Base-by-base conservation (phyloP, 257 asterid genomes). In the Solanum habrochaites region DNA sequence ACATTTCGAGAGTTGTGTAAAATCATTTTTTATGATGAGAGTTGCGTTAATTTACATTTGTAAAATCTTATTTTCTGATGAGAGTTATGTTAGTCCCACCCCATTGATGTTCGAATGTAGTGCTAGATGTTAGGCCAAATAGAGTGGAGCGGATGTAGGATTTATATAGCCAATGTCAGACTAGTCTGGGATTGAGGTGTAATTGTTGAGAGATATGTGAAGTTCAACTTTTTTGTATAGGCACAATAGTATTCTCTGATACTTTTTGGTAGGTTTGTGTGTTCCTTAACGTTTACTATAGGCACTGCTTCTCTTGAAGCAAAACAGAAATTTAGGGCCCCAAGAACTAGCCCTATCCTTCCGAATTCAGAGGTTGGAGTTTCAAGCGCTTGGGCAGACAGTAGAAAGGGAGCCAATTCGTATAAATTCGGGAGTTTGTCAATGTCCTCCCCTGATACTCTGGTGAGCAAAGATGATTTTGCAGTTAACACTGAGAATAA, bases 221-320 rank as follows among this genome's bases (percentile, higher is more conserved):
- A 39, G 58, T 74, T 74, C 47, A 72, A 74, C 13, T 40, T 39
- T 74, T 74, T 23, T 40, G 56, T 74, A 40, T 6, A 23, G 32
- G 82, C 58, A 74, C 21, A 40, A 40, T 23, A 7, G 58, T 40
- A 74, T 74, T 74, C 58, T n/a, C 78, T 85, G 67, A 15, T 25
- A 37, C 49, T 49, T 70, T 40, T 67, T 29, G 32, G 42, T 35
- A 56, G 40, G 27, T 80, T 3, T 72, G 6, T 80, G 72, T 78
- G 90, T 81, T 31, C 94, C 96, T 97, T 93, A 90, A 93, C 91
- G 9, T 71, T 77, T 71, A 86, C 73, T 67, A 86, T 93, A 96
- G 99, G 99, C 89, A 89, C 89, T 92, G 96, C 99, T 87, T 92
- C 99, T 88, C 89, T 92, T 52, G 99, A 95, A 96, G 99, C 99